Conservation (phyloP, 805 yeast species). For the Saturnispora bothae region DNA sequence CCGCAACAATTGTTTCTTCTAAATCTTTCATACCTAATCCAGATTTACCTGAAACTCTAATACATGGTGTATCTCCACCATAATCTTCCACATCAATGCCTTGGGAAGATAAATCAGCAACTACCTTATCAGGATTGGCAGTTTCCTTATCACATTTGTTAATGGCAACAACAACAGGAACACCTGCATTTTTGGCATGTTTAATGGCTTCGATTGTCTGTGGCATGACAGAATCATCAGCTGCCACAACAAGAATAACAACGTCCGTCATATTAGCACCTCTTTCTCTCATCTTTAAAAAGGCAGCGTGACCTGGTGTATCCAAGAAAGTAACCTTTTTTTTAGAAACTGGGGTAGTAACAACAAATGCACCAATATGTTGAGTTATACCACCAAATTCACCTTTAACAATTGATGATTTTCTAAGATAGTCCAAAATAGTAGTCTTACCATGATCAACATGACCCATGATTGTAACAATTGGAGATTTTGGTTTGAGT, state of each 20-base stretch:
- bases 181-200: constrained; percentile 76
- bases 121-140: constrained; percentile 63
- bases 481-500: constrained; percentile 71
- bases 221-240: constrained; percentile 96
- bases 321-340: constrained; percentile 81
- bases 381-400: constrained; percentile 98
- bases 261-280: constrained; percentile 94
- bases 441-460: constrained; percentile 99
- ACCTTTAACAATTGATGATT: constrained; percentile 68
- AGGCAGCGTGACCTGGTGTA: constrained; percentile 98
- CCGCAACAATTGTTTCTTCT: constrained; percentile 79
- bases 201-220: constrained; percentile 93
- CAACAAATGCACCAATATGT: constrained; percentile 94
- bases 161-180: constrained; percentile 81
- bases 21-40: constrained; percentile 84
- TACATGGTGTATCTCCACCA: constrained; percentile 92
- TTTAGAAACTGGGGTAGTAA: constrained; percentile 63
- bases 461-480: constrained; percentile 97
- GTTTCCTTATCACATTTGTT: constrained; percentile 84
- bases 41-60: constrained; percentile 78
- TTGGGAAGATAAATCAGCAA: constrained; percentile 62
- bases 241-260: constrained; percentile 86
- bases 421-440: constrained; percentile 74
- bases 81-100: constrained; percentile 83
- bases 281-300: constrained; percentile 89